phyloP scores from a whole-genome alignment of 2,329 filamentous ascomycete species.

The Pleomassaria siparia region DNA sequence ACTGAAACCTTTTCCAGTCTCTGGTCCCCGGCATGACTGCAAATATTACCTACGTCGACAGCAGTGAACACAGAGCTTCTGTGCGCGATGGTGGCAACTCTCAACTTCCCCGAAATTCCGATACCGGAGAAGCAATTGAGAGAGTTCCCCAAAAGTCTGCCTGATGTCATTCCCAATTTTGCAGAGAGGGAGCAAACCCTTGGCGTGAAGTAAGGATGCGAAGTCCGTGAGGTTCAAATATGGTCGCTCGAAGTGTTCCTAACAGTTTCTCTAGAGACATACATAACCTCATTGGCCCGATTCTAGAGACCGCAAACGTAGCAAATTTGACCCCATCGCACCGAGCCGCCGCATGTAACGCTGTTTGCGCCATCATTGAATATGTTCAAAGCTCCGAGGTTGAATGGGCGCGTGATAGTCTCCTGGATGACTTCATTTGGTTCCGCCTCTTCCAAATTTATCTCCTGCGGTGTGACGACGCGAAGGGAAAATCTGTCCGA shows the following conservation, averaged over 20 bases:
- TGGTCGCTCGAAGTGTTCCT: constrained; percentile 18
- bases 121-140: constrained; percentile 29
- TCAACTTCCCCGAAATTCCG: constrained; percentile 12
- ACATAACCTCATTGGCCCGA: constrained; percentile 25
- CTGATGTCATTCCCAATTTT: constrained; percentile 25
- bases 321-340: constrained; percentile 39
- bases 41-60: not conserved
- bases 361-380: constrained; percentile 49
- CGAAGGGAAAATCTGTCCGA: constrained; percentile 51
- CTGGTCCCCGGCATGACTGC: not conserved
- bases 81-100: constrained; percentile 10
- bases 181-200: constrained; percentile 22
- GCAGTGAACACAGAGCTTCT: not conserved
- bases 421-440: constrained; percentile 44
- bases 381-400: constrained; percentile 36
- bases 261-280: constrained; percentile 28
- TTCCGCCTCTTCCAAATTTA: constrained; percentile 43
- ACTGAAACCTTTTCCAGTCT: not conserved
- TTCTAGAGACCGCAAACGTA: constrained; percentile 37
- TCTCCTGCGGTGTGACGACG: constrained; percentile 45
- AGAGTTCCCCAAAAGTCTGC: constrained; percentile 26
- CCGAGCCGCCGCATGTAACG: constrained; percentile 51
- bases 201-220: constrained; percentile 41
- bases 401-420: constrained; percentile 26
- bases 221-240: constrained; percentile 36